Conservation (phyloP, 495 filamentous ascomycete genomes). For the Tuber umbilicatum region DNA sequence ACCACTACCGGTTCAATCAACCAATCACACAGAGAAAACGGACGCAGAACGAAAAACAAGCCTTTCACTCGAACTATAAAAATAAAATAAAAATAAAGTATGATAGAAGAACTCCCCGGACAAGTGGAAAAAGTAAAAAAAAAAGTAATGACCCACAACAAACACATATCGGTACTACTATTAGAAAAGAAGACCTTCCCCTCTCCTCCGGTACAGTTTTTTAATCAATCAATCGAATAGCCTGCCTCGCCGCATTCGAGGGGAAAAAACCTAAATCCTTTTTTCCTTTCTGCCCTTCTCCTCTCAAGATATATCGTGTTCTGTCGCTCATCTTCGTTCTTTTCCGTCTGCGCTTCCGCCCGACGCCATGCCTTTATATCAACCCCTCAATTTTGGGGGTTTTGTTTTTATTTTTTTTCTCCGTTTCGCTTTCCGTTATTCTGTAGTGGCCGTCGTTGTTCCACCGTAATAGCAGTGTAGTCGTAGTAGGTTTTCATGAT, state of each 20-base stretch:
- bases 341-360: not conserved
- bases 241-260: not conserved
- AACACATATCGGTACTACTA: slow-evolving; percentile 2
- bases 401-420: not conserved
- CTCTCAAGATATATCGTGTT: not conserved
- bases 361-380: not conserved
- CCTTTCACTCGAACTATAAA: not conserved
- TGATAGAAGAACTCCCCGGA: not conserved
- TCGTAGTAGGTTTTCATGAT: not conserved
- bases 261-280: not conserved
- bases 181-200: not conserved
- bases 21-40: not conserved
- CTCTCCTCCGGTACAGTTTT: not conserved
- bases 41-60: not conserved
- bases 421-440: not conserved
- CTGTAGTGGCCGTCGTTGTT: not conserved
- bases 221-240: not conserved
- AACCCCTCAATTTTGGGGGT: not conserved
- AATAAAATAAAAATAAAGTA: slow-evolving; percentile 11
- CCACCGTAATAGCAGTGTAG: not conserved
- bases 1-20: not conserved
- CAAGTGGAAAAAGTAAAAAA: slow-evolving; percentile 20
- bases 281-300: not conserved
- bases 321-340: not conserved
- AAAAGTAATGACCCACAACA: slow-evolving; percentile 9